Percentiles rank a stretch among this genome's conserved stretches.
Conservation (phyloP, 2,329 filamentous ascomycete species). For the Talaromyces sp. region DNA sequence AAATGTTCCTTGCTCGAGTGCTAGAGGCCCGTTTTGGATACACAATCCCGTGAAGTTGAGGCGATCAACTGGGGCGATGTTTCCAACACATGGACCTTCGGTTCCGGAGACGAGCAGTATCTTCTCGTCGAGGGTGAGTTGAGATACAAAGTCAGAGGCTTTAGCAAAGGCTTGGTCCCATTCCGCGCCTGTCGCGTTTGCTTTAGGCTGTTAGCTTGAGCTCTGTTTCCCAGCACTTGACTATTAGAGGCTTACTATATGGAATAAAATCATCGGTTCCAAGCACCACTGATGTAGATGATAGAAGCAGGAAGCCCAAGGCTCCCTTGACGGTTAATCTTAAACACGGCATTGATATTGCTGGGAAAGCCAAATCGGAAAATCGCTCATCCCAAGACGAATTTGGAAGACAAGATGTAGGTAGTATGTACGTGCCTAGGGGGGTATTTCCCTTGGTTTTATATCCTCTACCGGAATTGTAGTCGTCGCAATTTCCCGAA, state of each 20-base stretch:
- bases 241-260: not conserved
- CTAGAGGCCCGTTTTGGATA: constrained; percentile 41
- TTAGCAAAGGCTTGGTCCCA: not conserved
- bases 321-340: not conserved
- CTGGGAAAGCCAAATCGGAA: not conserved
- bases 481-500: too few species aligned
- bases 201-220: not conserved
- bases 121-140: constrained; percentile 20
- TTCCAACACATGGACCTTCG: constrained; percentile 33
- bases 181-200: not conserved
- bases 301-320: not conserved
- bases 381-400: not conserved
- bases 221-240: not conserved
- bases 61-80: constrained; percentile 29
- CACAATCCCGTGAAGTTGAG: constrained; percentile 30
- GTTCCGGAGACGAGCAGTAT: constrained; percentile 31
- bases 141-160: not conserved
- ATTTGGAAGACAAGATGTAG: not conserved
- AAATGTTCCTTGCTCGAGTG: constrained; percentile 68
- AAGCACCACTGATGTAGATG: not conserved
- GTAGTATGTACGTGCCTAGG: too few species aligned
- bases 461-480: not conserved
- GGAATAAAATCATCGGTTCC: not conserved
- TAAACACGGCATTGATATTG: not conserved
- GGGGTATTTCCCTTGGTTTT: not conserved